A percentile compares a stretch with the other conserved stretches of the same genome.
Conservation (phyloP, 495 filamentous ascomycete genomes). For the Tuber borchii region DNA sequence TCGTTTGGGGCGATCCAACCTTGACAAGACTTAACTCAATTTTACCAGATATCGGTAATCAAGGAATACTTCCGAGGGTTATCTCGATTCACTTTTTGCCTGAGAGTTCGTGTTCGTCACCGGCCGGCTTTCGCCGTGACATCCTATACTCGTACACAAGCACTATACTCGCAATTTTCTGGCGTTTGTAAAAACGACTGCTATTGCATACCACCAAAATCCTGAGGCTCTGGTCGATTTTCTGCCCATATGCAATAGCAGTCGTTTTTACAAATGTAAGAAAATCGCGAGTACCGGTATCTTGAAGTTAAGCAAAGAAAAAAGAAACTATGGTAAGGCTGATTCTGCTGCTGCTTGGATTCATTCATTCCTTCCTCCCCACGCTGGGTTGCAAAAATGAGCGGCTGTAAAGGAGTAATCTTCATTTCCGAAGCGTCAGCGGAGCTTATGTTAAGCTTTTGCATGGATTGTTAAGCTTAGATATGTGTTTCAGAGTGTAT, state of each 20-base stretch:
- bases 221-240: too few relatives aligned
- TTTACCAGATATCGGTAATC: too few relatives aligned
- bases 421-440: background rate
- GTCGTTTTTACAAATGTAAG: too few relatives aligned
- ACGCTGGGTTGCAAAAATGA: background rate
- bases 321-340: background rate
- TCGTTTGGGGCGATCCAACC: background rate
- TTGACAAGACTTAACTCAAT: background rate
- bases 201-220: too few relatives aligned
- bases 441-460: conserved; percentile 6
- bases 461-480: conserved; percentile 6
- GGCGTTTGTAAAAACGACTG: too few relatives aligned
- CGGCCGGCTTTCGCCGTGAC: background rate
- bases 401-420: background rate
- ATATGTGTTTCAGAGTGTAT: background rate
- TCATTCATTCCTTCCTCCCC: background rate
- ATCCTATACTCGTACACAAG: too few relatives aligned
- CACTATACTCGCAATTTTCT: too few relatives aligned
- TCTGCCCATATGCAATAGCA: too few relatives aligned
- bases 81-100: background rate
- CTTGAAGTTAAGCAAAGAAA: background rate
- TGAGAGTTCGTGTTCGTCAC: background rate
- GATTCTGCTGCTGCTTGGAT: background rate
- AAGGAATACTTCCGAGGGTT: too few relatives aligned
- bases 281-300: too few relatives aligned